A percentile compares a stretch with the other conserved stretches of the same genome.
These are phyloP conservation scores for Didymella keratinophila DNA, from an alignment of 2,329 filamentous ascomycete species.

Conservation along the genomic window DNA sequence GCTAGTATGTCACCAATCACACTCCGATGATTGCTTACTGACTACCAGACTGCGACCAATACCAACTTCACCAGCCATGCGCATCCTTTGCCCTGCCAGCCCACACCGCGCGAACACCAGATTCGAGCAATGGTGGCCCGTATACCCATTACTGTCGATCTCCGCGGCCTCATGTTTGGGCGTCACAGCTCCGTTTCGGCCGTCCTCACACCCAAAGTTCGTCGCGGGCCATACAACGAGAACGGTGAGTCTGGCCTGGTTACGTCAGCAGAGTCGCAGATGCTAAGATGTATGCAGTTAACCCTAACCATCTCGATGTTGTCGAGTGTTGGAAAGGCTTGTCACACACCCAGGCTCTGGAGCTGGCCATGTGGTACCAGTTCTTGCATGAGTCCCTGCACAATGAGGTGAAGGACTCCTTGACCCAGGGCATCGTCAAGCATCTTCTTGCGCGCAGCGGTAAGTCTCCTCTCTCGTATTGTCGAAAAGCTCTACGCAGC, in stretches of 20 bases:
- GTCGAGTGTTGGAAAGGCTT: constrained; percentile 49
- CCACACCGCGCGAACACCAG: not conserved
- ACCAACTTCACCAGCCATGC: constrained; percentile 19
- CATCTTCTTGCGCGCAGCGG: not conserved
- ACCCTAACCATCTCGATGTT: constrained; percentile 44
- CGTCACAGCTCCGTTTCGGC: constrained; percentile 18
- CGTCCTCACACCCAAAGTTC: constrained; percentile 36
- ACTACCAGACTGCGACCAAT: constrained; percentile 13
- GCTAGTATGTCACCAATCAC: not conserved
- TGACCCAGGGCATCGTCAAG: constrained; percentile 5
- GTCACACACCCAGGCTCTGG: constrained; percentile 35
- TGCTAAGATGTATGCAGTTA: not conserved
- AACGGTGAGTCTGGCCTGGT: constrained; percentile 14
- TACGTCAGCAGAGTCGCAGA: not conserved
- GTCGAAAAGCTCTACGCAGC: too few species aligned
- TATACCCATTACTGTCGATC: constrained; percentile 25
- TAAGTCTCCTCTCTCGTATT: not conserved
- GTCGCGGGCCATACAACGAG: constrained; percentile 27
- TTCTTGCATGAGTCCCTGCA: constrained; percentile 23
- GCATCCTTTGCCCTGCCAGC: constrained; percentile 24
- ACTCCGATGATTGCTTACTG: not conserved
- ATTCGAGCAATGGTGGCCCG: constrained; percentile 19
- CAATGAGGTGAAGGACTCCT: not conserved
- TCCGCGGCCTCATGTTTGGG: constrained; percentile 27
- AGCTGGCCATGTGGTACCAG: constrained; percentile 45